phyloP scores from a whole-genome alignment of 2,329 filamentous ascomycete species.

The Trichoderma polysporum region DNA sequence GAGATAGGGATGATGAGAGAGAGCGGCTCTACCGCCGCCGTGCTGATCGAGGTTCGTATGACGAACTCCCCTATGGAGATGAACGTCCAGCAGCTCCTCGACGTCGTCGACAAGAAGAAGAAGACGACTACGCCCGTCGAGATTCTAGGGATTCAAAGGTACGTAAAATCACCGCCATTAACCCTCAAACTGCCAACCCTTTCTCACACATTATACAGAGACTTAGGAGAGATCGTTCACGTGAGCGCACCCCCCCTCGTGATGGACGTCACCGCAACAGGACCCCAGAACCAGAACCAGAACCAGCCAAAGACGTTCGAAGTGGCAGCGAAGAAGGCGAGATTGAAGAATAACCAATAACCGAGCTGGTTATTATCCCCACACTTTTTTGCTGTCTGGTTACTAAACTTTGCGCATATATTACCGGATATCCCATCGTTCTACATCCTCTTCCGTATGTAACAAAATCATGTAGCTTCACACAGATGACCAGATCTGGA shows the following conservation, averaged over 20 bases:
- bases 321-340: constrained; percentile 94
- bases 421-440: neutral
- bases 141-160: constrained; percentile 69
- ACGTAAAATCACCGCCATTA: constrained; percentile 27
- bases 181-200: too few species aligned
- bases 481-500: neutral
- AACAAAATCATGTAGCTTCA: constrained; percentile 12
- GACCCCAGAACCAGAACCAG: constrained; percentile 34
- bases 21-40: constrained; percentile 86
- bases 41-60: constrained; percentile 70
- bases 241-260: constrained; percentile 61
- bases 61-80: constrained; percentile 90
- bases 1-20: constrained; percentile 85
- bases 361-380: neutral
- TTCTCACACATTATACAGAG: constrained; percentile 46
- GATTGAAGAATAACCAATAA: constrained; percentile 72
- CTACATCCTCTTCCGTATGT: neutral
- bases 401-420: neutral
- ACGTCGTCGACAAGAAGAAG: constrained; percentile 76
- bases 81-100: constrained; percentile 64
- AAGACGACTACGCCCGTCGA: constrained; percentile 65
- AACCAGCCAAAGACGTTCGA: constrained; percentile 40
- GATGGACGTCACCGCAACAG: constrained; percentile 58
- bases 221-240: constrained; percentile 56
- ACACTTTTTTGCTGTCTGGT: neutral